Conservation (phyloP, 495 filamentous ascomycete genomes). For the Massariosphaeria phaeospora region DNA sequence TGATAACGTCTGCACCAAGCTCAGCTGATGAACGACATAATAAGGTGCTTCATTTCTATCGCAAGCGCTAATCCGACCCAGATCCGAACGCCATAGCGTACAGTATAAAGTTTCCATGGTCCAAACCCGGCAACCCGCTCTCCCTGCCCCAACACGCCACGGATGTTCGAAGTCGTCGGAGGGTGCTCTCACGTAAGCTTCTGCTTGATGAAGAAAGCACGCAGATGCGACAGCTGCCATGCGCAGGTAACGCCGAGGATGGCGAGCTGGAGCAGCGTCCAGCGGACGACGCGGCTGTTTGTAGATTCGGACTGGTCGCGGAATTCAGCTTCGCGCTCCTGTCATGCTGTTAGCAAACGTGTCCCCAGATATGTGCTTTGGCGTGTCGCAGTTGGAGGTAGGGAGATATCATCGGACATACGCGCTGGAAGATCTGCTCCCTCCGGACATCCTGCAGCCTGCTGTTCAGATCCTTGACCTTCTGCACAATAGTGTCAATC, state of each 20-base stretch:
- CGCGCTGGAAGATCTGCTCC: conserved; percentile 94
- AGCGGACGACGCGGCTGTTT: conserved; percentile 87
- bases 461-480: conserved; percentile 83
- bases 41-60: conserved; percentile 3
- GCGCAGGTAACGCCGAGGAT: conserved; percentile 90
- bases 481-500: conserved; percentile 82
- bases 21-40: not conserved
- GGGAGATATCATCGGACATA: conserved; percentile 45
- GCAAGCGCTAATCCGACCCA: conserved; percentile 10
- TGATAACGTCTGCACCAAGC: too few species aligned
- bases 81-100: conserved; percentile 7
- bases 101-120: conserved; percentile 1
- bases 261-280: conserved; percentile 84
- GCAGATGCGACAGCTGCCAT: conserved; percentile 92
- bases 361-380: too few species aligned
- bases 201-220: conserved; percentile 99
- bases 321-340: conserved; percentile 98
- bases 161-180: not conserved
- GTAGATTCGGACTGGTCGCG: conserved; percentile 92
- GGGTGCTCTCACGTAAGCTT: conserved; percentile 67
- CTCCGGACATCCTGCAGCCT: conserved; percentile 82
- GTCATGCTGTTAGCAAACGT: conserved; percentile 15
- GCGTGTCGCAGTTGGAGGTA: too few species aligned
- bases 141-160: not conserved
- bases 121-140: not conserved